Evolutionary conservation across 805 yeast species (phyloP), one percentile per base, ranked within the genome.

Genomic region (Lachancea cidri): DNA sequence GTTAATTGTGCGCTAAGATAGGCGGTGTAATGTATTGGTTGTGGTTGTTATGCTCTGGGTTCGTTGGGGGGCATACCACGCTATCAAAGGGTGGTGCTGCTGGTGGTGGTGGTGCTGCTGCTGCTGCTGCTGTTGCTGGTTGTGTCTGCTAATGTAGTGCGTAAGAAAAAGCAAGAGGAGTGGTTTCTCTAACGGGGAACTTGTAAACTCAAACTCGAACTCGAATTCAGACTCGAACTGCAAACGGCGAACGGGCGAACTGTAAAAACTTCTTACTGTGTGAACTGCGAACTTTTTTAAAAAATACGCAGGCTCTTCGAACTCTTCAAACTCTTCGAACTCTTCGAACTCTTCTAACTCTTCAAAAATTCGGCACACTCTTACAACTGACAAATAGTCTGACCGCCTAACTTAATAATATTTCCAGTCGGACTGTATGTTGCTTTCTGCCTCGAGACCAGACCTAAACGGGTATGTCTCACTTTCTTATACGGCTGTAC

Each of bases 401-500:
- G 27, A 11, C 27, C 27, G 27, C 27, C 27, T 22, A 22, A 22
- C 27, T 22, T 22, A 11, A 7, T 22, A 7, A 11, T n/a, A 22
- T 11, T 22, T 22, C 11, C 27, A 11, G 27, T 22, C 27, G 27
- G 11, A 22, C 27, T 22, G 27, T 22, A 11, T 22, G 11, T 7
- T 7, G 11, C 27, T 22, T 22, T 22, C 27, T 22, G 27, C 11
- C 27, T 22, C 11, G 11, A 22, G 11, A 22, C 27, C 27, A 22
- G 27, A 22, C 27, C 11, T n/a, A 7, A 7, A 22, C 11, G 27
- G 27, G n/a, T 29, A 16, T 8, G 8, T 29, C 14, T 29, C 33
- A n/a, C 14, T 29, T 29, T 29, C 33, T 29, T 29, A 29, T 29
- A 29, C 33, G 33, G 33, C 33, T 29, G 33, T 29, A 29, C 14